Conservation (phyloP, 192 early-diverging fungal genomes). For the Coemansia reversa region DNA sequence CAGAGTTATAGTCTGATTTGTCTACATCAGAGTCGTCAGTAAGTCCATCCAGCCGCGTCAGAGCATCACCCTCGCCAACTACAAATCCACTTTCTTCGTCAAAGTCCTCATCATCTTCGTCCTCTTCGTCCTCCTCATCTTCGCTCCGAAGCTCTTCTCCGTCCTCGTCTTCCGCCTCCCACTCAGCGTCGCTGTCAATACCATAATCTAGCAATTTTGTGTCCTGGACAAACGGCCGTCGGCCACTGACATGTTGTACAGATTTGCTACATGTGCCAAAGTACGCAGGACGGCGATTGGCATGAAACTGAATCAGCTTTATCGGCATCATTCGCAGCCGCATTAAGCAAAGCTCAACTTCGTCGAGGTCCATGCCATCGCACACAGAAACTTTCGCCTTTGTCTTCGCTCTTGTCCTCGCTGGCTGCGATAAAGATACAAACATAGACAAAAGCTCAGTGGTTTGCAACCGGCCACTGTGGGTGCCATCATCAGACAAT, state of each 20-base stretch:
- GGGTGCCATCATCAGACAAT: background rate
- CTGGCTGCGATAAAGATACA: background rate
- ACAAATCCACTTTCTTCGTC: constrained; percentile 86
- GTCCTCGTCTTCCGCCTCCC: constrained; percentile 82
- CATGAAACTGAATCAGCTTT: constrained; percentile 40
- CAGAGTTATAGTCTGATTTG: constrained; percentile 31
- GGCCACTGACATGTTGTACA: constrained; percentile 57
- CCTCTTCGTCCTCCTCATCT: constrained; percentile 61
- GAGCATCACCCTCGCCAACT: constrained; percentile 60
- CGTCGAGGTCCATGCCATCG: constrained; percentile 25
- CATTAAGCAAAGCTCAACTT: constrained; percentile 24
- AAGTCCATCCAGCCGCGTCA: background rate
- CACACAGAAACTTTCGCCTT: background rate
- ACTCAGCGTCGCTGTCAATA: constrained; percentile 86
- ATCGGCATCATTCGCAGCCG: constrained; percentile 24
- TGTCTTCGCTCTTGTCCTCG: background rate
- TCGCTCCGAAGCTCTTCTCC: constrained; percentile 83
- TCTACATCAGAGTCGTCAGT: constrained; percentile 18
- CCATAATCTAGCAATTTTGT: constrained; percentile 72
- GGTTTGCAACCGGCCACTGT: background rate
- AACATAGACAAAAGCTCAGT: constrained; percentile 13
- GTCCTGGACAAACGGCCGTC: constrained; percentile 66
- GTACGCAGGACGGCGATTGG: constrained; percentile 29
- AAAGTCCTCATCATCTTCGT: constrained; percentile 67
- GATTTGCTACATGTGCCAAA: constrained; percentile 73